Percentiles rank a stretch among this genome's conserved stretches.
Evolutionary conservation across 2,329 filamentous ascomycete genomes (phyloP).

Genomic region (Aspergillus uvarum): DNA sequence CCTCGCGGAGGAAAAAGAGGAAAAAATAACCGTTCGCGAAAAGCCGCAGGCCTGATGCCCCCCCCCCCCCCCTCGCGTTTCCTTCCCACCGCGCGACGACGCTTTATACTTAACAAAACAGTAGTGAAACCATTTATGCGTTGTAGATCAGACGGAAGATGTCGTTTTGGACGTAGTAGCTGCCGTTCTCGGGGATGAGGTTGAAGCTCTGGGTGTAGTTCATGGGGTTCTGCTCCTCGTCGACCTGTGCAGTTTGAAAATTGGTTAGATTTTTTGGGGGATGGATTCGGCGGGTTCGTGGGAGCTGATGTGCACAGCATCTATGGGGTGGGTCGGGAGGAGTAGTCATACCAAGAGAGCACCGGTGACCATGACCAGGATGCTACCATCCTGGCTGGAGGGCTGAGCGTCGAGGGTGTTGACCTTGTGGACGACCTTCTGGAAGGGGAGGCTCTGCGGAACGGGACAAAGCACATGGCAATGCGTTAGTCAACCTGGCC

Average conservation of each 20-base stretch:
- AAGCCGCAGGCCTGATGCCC: neutral
- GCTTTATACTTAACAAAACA: neutral
- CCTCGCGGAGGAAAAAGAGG: too few relatives aligned
- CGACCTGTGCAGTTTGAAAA: constrained; percentile 58
- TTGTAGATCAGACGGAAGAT: constrained; percentile 84
- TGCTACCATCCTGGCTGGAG: constrained; percentile 63
- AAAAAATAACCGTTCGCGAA: too few relatives aligned
- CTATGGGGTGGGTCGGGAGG: neutral
- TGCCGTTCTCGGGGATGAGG: constrained; percentile 68
- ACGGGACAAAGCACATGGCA: neutral
- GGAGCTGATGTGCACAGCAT: too few relatives aligned
- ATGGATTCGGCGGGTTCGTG: neutral
- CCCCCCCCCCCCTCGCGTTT: neutral
- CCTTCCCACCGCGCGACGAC: too few relatives aligned
- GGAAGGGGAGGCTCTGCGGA: constrained; percentile 70
- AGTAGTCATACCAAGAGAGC: constrained; percentile 68
- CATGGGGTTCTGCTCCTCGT: constrained; percentile 83
- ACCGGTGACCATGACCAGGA: constrained; percentile 87
- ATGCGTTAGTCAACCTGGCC: neutral
- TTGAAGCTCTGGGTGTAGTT: constrained; percentile 90
- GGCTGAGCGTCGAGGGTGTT: constrained; percentile 82
- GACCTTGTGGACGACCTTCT: constrained; percentile 76
- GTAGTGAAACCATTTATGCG: constrained; percentile 6
- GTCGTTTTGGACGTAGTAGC: constrained; percentile 90
- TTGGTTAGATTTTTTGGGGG: neutral